Percentiles rank a stretch among this genome's conserved stretches.
Conservation (phyloP, 108 stramenopile genomes). For the Licmophora abbreviata region DNA sequence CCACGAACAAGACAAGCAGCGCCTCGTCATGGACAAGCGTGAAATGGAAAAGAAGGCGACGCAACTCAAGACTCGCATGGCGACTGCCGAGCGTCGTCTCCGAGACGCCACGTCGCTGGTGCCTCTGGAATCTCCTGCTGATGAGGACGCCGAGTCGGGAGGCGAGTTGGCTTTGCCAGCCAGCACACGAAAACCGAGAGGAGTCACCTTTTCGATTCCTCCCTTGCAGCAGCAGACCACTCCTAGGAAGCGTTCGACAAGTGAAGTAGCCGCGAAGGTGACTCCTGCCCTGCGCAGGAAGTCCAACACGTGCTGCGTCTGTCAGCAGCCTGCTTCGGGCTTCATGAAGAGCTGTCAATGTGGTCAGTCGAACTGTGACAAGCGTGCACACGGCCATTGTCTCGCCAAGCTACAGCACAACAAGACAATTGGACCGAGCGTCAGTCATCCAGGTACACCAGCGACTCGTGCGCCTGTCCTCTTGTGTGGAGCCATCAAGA, state of each 20-base stretch:
- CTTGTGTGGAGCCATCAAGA: too few species aligned
- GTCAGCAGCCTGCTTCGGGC: conserved; percentile 23
- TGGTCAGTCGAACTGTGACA: conserved; percentile 28
- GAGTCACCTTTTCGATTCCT: neutral
- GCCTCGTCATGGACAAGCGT: conserved; percentile 31
- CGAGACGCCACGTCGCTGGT: conserved; percentile 13
- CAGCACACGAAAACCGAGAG: neutral
- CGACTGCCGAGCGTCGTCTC: conserved; percentile 22
- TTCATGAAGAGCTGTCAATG: conserved; percentile 47
- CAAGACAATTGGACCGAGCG: conserved; percentile 12
- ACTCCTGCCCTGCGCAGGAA: neutral
- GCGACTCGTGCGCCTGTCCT: conserved; percentile 13
- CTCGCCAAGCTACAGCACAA: conserved; percentile 11
- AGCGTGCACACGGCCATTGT: conserved; percentile 42
- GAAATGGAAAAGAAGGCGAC: conserved; percentile 28
- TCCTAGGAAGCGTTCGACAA: neutral
- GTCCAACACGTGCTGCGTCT: conserved; percentile 22
- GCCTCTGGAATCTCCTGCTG: neutral
- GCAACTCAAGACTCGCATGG: conserved; percentile 31
- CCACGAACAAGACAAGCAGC: conserved; percentile 33
- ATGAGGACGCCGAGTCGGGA: neutral
- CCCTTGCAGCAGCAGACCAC: neutral
- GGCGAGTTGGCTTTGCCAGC: neutral
- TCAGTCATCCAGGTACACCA: conserved; percentile 28
- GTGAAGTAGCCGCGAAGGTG: neutral